Percentiles rank a stretch among this genome's conserved stretches.
These are phyloP conservation scores for Xylaria grammica DNA, from an alignment of 495 filamentous ascomycete species.

Conservation along the genomic window DNA sequence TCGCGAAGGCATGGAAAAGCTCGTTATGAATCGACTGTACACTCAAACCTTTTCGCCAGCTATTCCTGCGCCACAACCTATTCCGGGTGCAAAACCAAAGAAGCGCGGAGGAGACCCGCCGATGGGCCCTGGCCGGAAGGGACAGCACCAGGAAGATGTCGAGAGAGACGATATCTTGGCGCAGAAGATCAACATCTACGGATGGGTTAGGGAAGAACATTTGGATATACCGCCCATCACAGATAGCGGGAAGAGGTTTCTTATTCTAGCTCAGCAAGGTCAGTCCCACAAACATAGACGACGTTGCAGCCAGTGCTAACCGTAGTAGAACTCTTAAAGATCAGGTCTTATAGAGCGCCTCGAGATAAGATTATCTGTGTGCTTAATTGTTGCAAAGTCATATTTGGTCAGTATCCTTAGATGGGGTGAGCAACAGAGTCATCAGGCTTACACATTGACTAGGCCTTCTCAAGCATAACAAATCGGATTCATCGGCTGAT, in stretches of 20 bases:
- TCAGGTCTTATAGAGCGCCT: conserved; percentile 93
- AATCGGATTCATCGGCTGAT: conserved; percentile 93
- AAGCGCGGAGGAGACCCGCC: conserved; percentile 69
- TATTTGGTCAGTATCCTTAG: conserved; percentile 72
- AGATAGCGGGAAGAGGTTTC: conserved; percentile 82
- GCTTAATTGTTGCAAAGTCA: conserved; percentile 98
- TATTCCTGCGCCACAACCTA: conserved; percentile 80
- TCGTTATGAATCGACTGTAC: conserved; percentile 98
- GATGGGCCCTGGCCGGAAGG: conserved; percentile 80
- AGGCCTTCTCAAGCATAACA: conserved; percentile 90
- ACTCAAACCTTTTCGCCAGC: conserved; percentile 95
- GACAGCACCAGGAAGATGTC: conserved; percentile 98
- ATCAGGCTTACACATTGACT: conserved; percentile 26
- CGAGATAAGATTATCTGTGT: conserved; percentile 98
- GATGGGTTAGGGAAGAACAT: conserved; percentile 93
- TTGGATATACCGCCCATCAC: conserved; percentile 90
- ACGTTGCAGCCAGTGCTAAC: conserved; percentile 32
- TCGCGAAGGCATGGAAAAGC: conserved; percentile 98
- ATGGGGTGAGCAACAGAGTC: background rate
- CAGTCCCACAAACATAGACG: conserved; percentile 27
- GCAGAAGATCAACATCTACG: conserved; percentile 95
- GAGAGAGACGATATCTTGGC: conserved; percentile 93
- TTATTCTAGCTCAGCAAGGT: conserved; percentile 89
- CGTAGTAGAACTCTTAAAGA: conserved; percentile 81
- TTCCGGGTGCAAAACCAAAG: conserved; percentile 71